Evolutionary conservation across 164 flowering plant genomes (phyloP), one percentile per base, ranked within the genome.

Genomic region (Taxillus chinensis): DNA sequence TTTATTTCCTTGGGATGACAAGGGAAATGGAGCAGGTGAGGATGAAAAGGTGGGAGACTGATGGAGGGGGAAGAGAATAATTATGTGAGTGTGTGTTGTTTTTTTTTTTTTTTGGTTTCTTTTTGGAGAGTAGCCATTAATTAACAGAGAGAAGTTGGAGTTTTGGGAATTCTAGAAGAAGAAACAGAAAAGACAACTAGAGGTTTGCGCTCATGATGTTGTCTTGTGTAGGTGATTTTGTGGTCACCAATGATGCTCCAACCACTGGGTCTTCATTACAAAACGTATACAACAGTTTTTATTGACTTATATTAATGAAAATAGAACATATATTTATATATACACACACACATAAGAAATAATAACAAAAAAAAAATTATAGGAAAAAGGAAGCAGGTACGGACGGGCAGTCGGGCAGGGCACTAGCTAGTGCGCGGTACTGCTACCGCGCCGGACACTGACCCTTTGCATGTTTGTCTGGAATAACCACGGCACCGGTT

Each of bases 161-260:
- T 41, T 60, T n/a, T 54, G 57, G 39, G 57, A 15, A 65, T 52
- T 65, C 59, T 61, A 64, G 74, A 38, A 53, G 57, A 14, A 15
- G 16, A 58, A 66, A 62, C 72, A 76, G 77, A 79, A 70, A 77
- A 77, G 82, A 80, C 80, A 82, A 68, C 73, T 60, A 71, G 75
- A 71, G 78, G 82, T 73, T 61, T 75, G 85, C 68, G 72, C 66
- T 72, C 80, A 87, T 90, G 77, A 90, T 90, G 83, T 61, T 84
- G 93, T 87, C 87, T 79, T 77, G 75, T 78, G 78, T 62, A 60
- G 80, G 79, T 75, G 76, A 80, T 27, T 27, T 27, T 27, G 82
- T 82, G 86, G 87, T 78, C 27, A 67, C 78, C 67, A 85, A 86
- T 85, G 84, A 85, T 86, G 76, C 80, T 69, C 68, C 74, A 76